Conservation (phyloP, 805 yeast species). For the Helenozyma rhizophorensis region DNA sequence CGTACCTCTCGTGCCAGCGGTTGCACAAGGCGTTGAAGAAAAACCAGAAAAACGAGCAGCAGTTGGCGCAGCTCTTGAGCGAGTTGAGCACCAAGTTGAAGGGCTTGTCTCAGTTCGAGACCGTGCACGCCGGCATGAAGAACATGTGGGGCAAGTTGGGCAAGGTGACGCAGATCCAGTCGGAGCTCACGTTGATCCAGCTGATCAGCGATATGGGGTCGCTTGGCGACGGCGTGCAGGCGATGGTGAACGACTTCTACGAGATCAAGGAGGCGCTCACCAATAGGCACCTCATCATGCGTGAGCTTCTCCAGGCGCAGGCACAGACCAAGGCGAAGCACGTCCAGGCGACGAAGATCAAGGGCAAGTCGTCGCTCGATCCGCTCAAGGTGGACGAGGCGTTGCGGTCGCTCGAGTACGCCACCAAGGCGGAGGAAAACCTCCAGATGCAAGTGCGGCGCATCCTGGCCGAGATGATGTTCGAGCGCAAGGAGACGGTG, state of each 20-base stretch:
- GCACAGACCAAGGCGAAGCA: constrained; percentile 66
- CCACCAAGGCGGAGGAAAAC: constrained; percentile 70
- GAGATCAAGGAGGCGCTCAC: constrained; percentile 90
- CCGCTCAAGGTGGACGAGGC: constrained; percentile 92
- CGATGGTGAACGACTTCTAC: constrained; percentile 70
- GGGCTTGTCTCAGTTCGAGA: constrained; percentile 40
- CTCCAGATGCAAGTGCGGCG: constrained; percentile 74
- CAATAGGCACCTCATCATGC: constrained; percentile 86
- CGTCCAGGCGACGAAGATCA: constrained; percentile 64
- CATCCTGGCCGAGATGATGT: constrained; percentile 79
- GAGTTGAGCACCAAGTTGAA: constrained; percentile 45
- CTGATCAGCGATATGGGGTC: constrained; percentile 70
- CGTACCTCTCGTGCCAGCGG: constrained; percentile 57
- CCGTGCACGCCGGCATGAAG: constrained; percentile 63
- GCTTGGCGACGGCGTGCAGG: constrained; percentile 68
- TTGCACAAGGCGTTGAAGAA: constrained; percentile 50
- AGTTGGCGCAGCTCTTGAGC: constrained; percentile 37
- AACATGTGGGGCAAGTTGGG: constrained; percentile 75
- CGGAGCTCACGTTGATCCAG: constrained; percentile 72
- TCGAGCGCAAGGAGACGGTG: constrained; percentile 62
- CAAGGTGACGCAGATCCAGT: constrained; percentile 61
- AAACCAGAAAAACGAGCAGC: constrained; percentile 55
- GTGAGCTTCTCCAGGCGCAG: constrained; percentile 81
- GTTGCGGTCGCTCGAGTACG: constrained; percentile 69
- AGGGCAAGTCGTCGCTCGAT: constrained; percentile 68